Percentiles rank a stretch among this genome's conserved stretches.
phyloP scores from a whole-genome alignment of 192 early-diverging fungal genomes.

The Chytriomyces sp. region DNA sequence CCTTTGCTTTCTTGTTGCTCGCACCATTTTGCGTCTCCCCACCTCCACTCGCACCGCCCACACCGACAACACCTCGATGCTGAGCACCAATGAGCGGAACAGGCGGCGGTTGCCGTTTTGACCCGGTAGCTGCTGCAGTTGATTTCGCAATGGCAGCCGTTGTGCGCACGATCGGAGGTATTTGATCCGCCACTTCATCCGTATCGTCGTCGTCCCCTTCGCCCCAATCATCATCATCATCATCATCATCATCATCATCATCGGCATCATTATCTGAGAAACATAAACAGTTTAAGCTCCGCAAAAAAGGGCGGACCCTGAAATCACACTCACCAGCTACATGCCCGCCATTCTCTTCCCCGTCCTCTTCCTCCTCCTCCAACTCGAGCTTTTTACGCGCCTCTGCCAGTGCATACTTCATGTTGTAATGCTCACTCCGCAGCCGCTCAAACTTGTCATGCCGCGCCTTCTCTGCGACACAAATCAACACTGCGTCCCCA shows the following conservation, averaged over 20 bases:
- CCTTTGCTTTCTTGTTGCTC: neutral
- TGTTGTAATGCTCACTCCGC: slow-evolving; percentile 89
- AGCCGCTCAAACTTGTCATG: slow-evolving; percentile 71
- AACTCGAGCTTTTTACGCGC: slow-evolving; percentile 24
- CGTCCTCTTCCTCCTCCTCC: slow-evolving; percentile 53
- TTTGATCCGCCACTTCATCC: neutral
- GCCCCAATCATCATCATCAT: slow-evolving; percentile 22
- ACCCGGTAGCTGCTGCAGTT: neutral
- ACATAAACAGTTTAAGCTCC: too few relatives aligned
- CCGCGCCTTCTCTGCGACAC: slow-evolving; percentile 28
- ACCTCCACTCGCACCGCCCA: neutral
- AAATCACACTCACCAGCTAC: neutral
- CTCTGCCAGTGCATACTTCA: slow-evolving; percentile 70
- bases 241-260: slow-evolving; percentile 56
- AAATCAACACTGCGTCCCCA: neutral
- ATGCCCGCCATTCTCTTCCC: slow-evolving; percentile 17
- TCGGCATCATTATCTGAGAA: slow-evolving; percentile 42
- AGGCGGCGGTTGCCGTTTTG: too few relatives aligned
- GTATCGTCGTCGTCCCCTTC: neutral
- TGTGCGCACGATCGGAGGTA: too few relatives aligned
- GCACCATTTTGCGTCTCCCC: neutral
- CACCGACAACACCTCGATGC: too few relatives aligned
- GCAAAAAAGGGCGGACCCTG: too few relatives aligned
- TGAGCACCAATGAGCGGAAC: too few relatives aligned
- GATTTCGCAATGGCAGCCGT: neutral